Base-by-base conservation (phyloP, 2,329 filamentous ascomycete genomes). In the Cyanodermella asteris region DNA sequence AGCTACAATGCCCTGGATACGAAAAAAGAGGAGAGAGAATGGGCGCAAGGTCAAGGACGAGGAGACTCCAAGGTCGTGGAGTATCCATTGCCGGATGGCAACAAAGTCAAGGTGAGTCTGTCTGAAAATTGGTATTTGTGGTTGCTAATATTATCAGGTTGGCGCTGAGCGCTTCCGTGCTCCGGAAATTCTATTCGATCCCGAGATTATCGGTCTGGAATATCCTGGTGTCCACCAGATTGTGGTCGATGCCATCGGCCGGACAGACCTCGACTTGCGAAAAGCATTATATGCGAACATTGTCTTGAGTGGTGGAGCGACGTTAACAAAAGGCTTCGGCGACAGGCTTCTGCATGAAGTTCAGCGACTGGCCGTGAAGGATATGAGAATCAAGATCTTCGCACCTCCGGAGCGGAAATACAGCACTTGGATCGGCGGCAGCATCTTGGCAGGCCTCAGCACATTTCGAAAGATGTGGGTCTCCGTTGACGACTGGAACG, bases 381-480 rank as follows among this genome's bases (percentile, higher is more conserved):
- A 97, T 48, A 97, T 93, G 84, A 71, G 82, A 42, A 94, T 97
- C 57, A 91, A 93, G 61, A 97, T 97, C 45, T 91, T 91, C 55
- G 87, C 87, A 27, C 87, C 87, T 28, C 84, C 87, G 5, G 87
- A 97, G 59, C 66, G 87, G 37, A 91, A 94, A 53, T 97, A 94
- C 57, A 93, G 81, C 33, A 97, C 87, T 16, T 97, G 87, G 87
- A 94, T 94, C 38, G 87, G 87, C 35, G 87, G 87, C 28, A 93
- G 87, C 49, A 97, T 97, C 52, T 58, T 97, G 36, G 87, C 87
- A 17, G 84, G 87, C 5, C 54, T 97, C 50, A 94, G 84, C 57
- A 97, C 87, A 27, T 97, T 97, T 56, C 73, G 84, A 59, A 97
- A 94, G 84, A 97, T 97, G 87, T 94, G 87, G 81, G 87, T 97